Conservation (phyloP, 2,329 filamentous ascomycete species). For the Claviceps purpurea region DNA sequence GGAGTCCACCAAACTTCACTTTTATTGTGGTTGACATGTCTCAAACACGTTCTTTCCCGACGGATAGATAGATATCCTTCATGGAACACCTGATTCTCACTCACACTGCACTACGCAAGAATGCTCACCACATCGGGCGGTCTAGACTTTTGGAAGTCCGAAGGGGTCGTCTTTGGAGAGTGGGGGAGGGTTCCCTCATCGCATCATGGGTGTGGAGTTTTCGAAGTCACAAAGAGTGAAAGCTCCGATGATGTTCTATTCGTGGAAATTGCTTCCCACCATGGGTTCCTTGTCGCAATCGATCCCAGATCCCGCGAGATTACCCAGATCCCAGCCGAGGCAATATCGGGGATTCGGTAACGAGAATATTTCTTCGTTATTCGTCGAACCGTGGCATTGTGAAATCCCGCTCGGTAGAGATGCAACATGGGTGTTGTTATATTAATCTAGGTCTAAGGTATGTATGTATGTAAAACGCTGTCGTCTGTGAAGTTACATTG, state of each 20-base stretch:
- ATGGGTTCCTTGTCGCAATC: background rate
- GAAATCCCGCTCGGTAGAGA: background rate
- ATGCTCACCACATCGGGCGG: no score
- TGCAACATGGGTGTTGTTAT: background rate
- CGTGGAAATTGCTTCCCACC: background rate
- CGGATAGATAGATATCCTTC: no score
- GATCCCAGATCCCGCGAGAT: background rate
- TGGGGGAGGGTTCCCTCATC: background rate
- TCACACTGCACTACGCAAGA: background rate
- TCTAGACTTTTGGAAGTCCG: no score
- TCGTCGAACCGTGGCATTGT: background rate
- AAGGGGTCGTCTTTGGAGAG: background rate
- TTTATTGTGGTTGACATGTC: background rate
- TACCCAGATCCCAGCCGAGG: background rate
- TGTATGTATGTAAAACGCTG: background rate
- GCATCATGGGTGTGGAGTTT: background rate
- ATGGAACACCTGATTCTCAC: background rate
- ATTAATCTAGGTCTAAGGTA: background rate
- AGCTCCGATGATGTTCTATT: background rate
- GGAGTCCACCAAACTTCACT: constrained; percentile 1
- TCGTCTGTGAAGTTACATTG: background rate
- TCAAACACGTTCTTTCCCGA: background rate
- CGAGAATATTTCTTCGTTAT: background rate
- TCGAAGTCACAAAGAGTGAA: background rate
- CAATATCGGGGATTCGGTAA: background rate